phyloP scores from a whole-genome alignment of 768 basidiomycete species.

The Tephrocybe rancida region DNA sequence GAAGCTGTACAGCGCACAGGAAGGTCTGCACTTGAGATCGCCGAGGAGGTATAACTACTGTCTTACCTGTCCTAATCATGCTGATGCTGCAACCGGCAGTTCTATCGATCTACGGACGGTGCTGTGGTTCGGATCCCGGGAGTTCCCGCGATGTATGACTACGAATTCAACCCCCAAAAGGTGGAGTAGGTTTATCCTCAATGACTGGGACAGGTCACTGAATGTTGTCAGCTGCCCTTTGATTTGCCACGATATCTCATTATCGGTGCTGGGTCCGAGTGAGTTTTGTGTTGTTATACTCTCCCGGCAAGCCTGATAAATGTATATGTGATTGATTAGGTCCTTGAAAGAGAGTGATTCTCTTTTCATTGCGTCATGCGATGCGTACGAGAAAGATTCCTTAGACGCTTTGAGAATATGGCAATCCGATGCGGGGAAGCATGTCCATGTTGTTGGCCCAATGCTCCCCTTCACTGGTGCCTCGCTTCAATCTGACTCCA shows the following conservation, averaged over 20 bases:
- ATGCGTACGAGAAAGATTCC: conserved; percentile 17
- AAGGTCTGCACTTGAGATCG: conserved; percentile 11
- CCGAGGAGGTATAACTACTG: conserved; percentile 12
- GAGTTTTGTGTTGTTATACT: not conserved
- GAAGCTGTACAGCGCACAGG: conserved; percentile 13
- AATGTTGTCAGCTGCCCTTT: conserved; percentile 9
- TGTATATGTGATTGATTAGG: not conserved
- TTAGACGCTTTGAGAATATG: conserved; percentile 15
- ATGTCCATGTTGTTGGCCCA: conserved; percentile 21
- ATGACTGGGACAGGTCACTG: not conserved
- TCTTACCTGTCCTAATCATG: no score
- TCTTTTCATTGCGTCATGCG: conserved; percentile 12
- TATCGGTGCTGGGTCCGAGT: conserved; percentile 4
- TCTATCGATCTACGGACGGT: conserved; percentile 18
- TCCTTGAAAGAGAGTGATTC: conserved; percentile 14
- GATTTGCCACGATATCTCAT: not conserved
- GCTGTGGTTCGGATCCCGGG: conserved; percentile 20
- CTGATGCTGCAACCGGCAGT: conserved; percentile 5
- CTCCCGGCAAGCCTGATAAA: not conserved
- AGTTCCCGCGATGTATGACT: conserved; percentile 23
- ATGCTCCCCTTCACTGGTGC: conserved; percentile 13
- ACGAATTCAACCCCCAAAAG: conserved; percentile 21
- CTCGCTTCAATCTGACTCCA: not conserved
- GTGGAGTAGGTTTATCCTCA: conserved; percentile 1
- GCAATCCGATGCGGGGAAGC: conserved; percentile 12